Evolutionary conservation across 73 alveolate species (phyloP).

Genomic region (Stentor roeselii): DNA sequence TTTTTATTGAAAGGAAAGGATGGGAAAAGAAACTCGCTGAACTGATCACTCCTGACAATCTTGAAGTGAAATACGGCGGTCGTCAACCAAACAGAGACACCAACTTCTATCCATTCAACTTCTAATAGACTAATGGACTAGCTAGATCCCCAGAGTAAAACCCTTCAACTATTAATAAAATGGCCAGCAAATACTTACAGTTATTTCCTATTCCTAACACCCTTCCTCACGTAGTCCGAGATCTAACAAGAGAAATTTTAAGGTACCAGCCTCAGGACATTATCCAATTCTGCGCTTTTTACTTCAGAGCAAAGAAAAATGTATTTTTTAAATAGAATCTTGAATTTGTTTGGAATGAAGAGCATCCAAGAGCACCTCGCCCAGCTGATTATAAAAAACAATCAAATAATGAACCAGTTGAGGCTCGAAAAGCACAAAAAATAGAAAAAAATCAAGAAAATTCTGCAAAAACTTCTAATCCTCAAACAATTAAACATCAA

Average conservation of each 20-base stretch:
- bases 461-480: background rate
- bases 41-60: constrained; percentile 23
- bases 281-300: background rate
- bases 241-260: constrained; percentile 14
- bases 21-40: constrained; percentile 23
- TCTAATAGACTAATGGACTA: background rate
- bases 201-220: background rate
- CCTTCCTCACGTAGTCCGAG: constrained; percentile 3
- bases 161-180: too few species aligned
- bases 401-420: background rate
- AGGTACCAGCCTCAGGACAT: constrained; percentile 15
- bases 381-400: background rate
- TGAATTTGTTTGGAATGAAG: constrained; percentile 19
- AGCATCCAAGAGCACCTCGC: background rate
- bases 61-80: constrained; percentile 61
- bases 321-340: background rate
- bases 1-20: constrained; percentile 39
- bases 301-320: background rate
- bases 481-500: background rate
- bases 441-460: background rate
- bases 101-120: background rate
- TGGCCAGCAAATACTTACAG: constrained; percentile 28
- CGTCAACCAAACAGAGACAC: background rate
- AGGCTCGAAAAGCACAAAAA: background rate
- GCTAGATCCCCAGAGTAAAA: too few species aligned